Percentiles rank a stretch among this genome's conserved stretches.
Evolutionary conservation across 2,329 filamentous ascomycete species (phyloP).

Genomic region (Magnaporthiopsis rhizophila): DNA sequence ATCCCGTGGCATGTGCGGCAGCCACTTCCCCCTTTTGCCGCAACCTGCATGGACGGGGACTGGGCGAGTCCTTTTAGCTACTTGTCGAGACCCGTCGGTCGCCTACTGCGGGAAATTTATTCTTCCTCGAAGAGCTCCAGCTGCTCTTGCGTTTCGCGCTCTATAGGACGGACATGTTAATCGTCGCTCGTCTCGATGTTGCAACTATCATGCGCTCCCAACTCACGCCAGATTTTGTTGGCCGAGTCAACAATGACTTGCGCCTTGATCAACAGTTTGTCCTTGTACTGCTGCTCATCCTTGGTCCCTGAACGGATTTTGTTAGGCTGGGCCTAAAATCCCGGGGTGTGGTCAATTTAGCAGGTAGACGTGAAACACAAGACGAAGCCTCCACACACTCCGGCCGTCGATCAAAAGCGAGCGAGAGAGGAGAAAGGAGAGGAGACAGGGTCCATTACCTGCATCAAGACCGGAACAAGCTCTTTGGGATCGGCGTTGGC

Average conservation of each 20-base stretch:
- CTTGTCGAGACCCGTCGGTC: neutral
- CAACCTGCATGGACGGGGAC: neutral
- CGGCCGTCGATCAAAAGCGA: neutral
- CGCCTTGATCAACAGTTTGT: slow-evolving; percentile 59
- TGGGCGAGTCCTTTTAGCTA: neutral
- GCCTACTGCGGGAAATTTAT: neutral
- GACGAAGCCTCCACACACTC: neutral
- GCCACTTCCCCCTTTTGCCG: neutral
- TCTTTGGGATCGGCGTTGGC: slow-evolving; percentile 62
- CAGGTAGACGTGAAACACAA: slow-evolving; percentile 8
- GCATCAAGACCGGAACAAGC: slow-evolving; percentile 62
- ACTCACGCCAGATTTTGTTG: slow-evolving; percentile 60
- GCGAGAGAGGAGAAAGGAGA: neutral
- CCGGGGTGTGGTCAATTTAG: neutral
- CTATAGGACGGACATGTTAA: slow-evolving; percentile 9
- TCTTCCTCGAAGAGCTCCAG: slow-evolving; percentile 14
- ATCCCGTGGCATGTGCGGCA: neutral
- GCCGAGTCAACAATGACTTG: slow-evolving; percentile 61
- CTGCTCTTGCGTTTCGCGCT: slow-evolving; percentile 16
- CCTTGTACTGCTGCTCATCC: slow-evolving; percentile 51
- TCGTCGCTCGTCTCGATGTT: slow-evolving; percentile 35
- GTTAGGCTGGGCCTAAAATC: slow-evolving; percentile 53
- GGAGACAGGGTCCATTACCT: slow-evolving; percentile 35
- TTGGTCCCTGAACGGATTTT: slow-evolving; percentile 49
- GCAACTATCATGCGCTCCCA: slow-evolving; percentile 13